These are phyloP conservation scores for Beta macrorhiza DNA, from an alignment of 179 eudicot species.

Conservation along the genomic window DNA sequence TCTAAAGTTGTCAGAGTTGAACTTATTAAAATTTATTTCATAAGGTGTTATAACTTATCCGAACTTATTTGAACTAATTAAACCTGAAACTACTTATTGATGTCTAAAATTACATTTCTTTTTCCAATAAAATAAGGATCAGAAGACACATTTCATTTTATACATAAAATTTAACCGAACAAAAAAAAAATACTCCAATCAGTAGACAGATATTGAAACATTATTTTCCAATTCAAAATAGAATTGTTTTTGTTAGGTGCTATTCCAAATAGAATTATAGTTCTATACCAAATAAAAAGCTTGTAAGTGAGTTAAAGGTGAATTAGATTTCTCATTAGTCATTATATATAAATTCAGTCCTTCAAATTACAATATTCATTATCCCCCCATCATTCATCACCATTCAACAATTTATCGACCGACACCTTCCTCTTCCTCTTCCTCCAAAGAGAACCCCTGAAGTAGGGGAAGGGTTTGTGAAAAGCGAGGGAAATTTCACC, in stretches of 20 bases:
- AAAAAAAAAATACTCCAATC: neutral
- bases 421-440: conserved; percentile 4
- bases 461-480: neutral
- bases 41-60: too few relatives aligned
- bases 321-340: neutral
- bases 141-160: too few relatives aligned
- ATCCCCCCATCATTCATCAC: conserved; percentile 3
- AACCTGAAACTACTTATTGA: too few relatives aligned
- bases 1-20: too few relatives aligned
- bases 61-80: too few relatives aligned
- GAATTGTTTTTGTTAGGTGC: neutral
- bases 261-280: neutral
- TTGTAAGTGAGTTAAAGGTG: neutral
- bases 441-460: neutral
- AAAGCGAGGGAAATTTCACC: neutral
- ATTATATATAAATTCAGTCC: conserved; percentile 9
- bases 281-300: neutral
- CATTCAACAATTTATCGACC: conserved; percentile 11
- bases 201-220: neutral
- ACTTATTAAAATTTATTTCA: too few relatives aligned
- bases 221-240: neutral
- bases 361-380: conserved; percentile 10
- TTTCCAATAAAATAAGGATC: too few relatives aligned
- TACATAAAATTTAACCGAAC: too few relatives aligned
- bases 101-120: too few relatives aligned